Conservation (phyloP, 257 asterid genomes). For the Nicotiana otophora region DNA sequence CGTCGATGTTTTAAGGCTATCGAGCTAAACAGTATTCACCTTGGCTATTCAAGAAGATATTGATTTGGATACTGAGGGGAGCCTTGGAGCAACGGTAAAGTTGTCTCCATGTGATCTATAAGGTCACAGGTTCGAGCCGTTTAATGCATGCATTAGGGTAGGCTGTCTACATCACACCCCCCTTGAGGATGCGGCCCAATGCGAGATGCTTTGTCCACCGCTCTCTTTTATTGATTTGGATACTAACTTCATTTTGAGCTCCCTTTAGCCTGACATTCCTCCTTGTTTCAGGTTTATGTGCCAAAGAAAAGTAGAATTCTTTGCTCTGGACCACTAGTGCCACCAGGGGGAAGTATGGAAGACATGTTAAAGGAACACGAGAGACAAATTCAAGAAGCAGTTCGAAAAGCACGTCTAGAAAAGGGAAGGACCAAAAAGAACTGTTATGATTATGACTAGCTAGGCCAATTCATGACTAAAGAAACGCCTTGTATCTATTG, state of each 20-base stretch:
- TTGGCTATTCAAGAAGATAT: background rate
- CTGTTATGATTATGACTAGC: constrained; percentile 11
- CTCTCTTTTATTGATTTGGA: background rate
- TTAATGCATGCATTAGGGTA: too few relatives aligned
- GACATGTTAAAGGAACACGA: constrained; percentile 58
- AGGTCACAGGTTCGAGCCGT: too few relatives aligned
- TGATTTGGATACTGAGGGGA: background rate
- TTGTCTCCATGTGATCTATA: too few relatives aligned
- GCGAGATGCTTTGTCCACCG: too few relatives aligned
- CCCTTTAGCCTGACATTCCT: background rate
- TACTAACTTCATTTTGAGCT: background rate
- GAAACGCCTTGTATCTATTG: background rate
- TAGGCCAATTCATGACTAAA: background rate
- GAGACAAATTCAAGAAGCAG: constrained; percentile 49
- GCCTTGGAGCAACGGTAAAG: too few relatives aligned
- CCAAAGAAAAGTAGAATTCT: constrained; percentile 38
- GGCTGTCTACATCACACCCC: too few relatives aligned
- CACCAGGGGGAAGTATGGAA: constrained; percentile 57
- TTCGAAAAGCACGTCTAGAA: constrained; percentile 43
- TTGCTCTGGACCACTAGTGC: constrained; percentile 54
- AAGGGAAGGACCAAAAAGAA: constrained; percentile 30
- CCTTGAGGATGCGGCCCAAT: too few relatives aligned
- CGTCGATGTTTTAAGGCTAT: background rate
- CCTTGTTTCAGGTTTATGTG: constrained; percentile 28
- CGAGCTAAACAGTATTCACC: background rate